phyloP scores from a whole-genome alignment of 2,329 filamentous ascomycete species.

The Talaromyces sp. region DNA sequence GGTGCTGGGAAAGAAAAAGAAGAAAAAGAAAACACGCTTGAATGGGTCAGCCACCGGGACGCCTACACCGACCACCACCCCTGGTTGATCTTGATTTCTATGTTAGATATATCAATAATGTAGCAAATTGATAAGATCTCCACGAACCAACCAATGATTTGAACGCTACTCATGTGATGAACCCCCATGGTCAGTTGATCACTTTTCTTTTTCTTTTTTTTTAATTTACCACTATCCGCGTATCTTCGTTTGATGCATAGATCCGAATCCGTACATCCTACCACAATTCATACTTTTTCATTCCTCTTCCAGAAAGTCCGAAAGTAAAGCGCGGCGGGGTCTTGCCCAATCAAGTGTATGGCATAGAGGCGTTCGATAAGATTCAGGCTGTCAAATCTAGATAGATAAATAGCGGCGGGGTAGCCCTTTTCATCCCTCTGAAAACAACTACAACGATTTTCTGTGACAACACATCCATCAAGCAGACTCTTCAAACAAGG shows the following conservation, averaged over 20 bases:
- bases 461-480: neutral
- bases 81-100: conserved; percentile 14
- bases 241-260: neutral
- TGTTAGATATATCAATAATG: neutral
- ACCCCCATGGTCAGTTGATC: neutral
- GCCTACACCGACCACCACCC: conserved; percentile 55
- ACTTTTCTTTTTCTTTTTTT: too few relatives aligned
- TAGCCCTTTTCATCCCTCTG: neutral
- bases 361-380: neutral
- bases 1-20: conserved; percentile 68
- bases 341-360: conserved; percentile 7
- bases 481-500: neutral
- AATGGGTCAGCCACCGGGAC: conserved; percentile 52
- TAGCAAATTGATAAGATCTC: neutral
- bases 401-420: conserved; percentile 12
- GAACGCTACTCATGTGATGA: neutral
- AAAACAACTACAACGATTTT: neutral
- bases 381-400: conserved; percentile 2
- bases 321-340: conserved; percentile 1
- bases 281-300: neutral
- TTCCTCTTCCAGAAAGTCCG: neutral
- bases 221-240: too few relatives aligned
- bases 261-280: neutral
- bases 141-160: neutral
- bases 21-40: conserved; percentile 66